These are phyloP conservation scores for Hordeum vulgare DNA, from an alignment of 176 grass and related monocot species.

Conservation along the genomic window DNA sequence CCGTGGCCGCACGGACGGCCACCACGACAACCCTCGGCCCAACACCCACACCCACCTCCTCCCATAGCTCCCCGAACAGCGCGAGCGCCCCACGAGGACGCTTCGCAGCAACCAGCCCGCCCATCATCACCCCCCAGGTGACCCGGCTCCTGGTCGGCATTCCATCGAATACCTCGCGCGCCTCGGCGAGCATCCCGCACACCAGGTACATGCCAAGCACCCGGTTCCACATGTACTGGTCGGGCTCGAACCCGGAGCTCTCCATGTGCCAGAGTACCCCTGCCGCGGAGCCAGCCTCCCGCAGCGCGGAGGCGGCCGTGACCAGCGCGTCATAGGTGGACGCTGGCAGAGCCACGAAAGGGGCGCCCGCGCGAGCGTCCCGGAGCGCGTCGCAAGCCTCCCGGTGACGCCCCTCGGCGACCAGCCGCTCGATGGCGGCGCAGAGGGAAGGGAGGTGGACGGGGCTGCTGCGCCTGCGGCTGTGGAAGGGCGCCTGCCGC, in stretches of 20 bases:
- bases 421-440: constrained; percentile 40
- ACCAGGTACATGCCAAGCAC: constrained; percentile 38
- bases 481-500: background rate
- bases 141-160: constrained; percentile 40
- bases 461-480: background rate
- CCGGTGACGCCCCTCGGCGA: constrained; percentile 33
- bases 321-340: constrained; percentile 59
- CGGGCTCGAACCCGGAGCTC: constrained; percentile 38
- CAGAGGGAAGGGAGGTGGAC: constrained; percentile 28
- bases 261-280: constrained; percentile 58
- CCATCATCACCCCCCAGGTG: constrained; percentile 58
- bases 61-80: constrained; percentile 50
- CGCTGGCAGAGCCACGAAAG: constrained; percentile 7
- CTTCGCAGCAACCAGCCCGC: constrained; percentile 46
- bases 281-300: constrained; percentile 31
- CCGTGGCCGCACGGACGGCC: constrained; percentile 35
- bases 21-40: constrained; percentile 43
- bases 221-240: constrained; percentile 54
- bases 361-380: constrained; percentile 5
- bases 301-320: constrained; percentile 35
- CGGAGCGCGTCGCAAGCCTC: constrained; percentile 71
- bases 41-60: background rate
- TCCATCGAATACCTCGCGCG: constrained; percentile 55
- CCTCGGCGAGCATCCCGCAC: constrained; percentile 60
- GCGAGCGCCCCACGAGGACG: constrained; percentile 33